Evolutionary conservation across 805 yeast species (phyloP), one percentile per base, ranked within the genome.

Genomic region (Candida insectalens): DNA sequence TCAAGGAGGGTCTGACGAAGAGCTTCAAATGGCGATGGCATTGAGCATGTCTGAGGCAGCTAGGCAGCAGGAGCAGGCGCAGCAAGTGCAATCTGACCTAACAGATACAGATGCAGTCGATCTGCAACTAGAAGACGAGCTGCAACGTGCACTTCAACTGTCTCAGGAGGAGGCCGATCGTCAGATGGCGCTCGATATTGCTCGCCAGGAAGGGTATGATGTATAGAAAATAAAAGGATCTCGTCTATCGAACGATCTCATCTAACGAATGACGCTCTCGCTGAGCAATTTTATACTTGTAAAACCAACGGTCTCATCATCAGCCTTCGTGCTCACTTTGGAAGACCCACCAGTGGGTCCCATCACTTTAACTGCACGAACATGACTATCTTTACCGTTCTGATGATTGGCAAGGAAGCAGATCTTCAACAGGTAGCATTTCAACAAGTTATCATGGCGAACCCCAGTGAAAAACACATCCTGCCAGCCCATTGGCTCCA

Each of bases 311-410:
- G 34, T 27, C 1, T 54, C 57, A 15, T 40, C 33, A 29, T 39
- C 36, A 20, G 42, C 39, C 27, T 46, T 49, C 14, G 41, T 39
- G 20, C 44, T 19, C 16, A 9, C 27, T 3, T 13, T 47, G 18
- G 47, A 35, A 23, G 42, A 37, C 38, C 51, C 39, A 5, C 49
- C 42, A 27, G 38, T 52, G 5, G 68, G 68, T 6, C 72, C 60
- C 54, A 75, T 62, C 46, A 83, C 53, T 63, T 74, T 73, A 13
- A 88, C 64, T 0, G 87, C 80, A 19, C 98, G 59, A 8, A 92
- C 62, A 53, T 87, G 97, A 1, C 95, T 79, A 53, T 92, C 99
- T 50, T 89, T 92, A 30, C 99, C 99, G 50, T 84, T 87, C 50
- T 88, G 96, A 47, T 85, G 95, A 47, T 94, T 92, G 1, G 83